Evolutionary conservation across 2,329 filamentous ascomycete genomes (phyloP).

Genomic region (Fusarium anthophilum): DNA sequence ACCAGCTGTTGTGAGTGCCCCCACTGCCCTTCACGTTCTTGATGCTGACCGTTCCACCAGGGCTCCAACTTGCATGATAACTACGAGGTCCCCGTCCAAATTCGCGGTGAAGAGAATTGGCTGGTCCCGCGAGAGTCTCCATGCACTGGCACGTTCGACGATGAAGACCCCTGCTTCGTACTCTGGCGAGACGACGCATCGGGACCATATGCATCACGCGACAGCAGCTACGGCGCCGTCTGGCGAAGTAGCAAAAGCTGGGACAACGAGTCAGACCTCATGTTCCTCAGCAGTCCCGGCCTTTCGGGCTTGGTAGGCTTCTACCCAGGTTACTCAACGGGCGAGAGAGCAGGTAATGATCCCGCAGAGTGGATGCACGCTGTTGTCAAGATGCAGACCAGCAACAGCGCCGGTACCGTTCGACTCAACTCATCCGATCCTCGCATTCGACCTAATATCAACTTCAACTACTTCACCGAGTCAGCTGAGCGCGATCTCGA

Average conservation of each 20-base stretch:
- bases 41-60: fast-evolving
- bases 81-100: not conserved
- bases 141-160: not conserved
- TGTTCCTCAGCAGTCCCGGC: not conserved
- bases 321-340: not conserved
- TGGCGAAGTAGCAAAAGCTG: not conserved
- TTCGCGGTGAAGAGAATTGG: not conserved
- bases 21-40: too few relatives aligned
- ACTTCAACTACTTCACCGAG: constrained; percentile 1
- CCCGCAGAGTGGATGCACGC: constrained; percentile 1
- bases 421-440: not conserved
- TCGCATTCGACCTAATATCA: not conserved
- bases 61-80: not conserved
- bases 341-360: not conserved
- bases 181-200: not conserved
- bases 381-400: constrained; percentile 2
- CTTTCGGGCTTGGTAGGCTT: not conserved
- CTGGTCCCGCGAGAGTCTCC: not conserved
- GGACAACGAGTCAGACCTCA: not conserved
- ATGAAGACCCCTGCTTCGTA: not conserved
- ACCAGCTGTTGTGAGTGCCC: not conserved
- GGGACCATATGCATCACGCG: not conserved
- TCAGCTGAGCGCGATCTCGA: not conserved
- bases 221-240: not conserved
- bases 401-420: not conserved